Percentiles rank a stretch among this genome's conserved stretches.
phyloP scores from a whole-genome alignment of 164 flowering plant genomes.

The Macadamia integrifolia region DNA sequence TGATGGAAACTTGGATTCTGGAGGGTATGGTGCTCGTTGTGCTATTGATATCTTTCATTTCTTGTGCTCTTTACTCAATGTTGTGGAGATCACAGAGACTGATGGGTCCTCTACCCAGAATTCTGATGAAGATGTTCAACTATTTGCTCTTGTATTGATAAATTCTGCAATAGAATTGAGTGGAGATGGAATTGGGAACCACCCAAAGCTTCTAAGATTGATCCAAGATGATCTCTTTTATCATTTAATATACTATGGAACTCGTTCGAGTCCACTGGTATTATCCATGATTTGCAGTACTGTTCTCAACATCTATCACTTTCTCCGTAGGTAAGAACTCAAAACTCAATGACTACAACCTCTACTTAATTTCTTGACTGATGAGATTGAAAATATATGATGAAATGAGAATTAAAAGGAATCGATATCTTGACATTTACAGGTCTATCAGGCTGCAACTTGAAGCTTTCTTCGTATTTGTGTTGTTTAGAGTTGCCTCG shows the following conservation, averaged over 20 bases:
- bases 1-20: conserved; percentile 26
- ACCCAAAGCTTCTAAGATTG: conserved; percentile 67
- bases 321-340: conserved; percentile 60
- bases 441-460: conserved; percentile 77
- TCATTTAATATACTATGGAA: conserved; percentile 72
- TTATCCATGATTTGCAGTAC: conserved; percentile 85
- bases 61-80: conserved; percentile 72
- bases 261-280: conserved; percentile 50
- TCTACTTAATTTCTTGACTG: neutral
- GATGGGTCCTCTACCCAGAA: conserved; percentile 39
- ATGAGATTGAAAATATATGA: neutral
- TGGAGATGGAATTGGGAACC: conserved; percentile 67
- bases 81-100: conserved; percentile 44
- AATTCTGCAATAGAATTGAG: conserved; percentile 73
- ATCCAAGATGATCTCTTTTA: conserved; percentile 75
- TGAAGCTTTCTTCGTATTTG: conserved; percentile 78
- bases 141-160: conserved; percentile 71
- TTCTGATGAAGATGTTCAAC: conserved; percentile 72
- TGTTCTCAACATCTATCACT: conserved; percentile 68
- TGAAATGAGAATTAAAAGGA: neutral
- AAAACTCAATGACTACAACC: neutral
- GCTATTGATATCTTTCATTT: conserved; percentile 72
- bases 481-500: conserved; percentile 45
- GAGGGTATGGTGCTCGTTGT: conserved; percentile 54
- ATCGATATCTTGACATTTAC: conserved; percentile 9